Conservation (phyloP, 495 filamentous ascomycete species). For the Penicillium manginii region DNA sequence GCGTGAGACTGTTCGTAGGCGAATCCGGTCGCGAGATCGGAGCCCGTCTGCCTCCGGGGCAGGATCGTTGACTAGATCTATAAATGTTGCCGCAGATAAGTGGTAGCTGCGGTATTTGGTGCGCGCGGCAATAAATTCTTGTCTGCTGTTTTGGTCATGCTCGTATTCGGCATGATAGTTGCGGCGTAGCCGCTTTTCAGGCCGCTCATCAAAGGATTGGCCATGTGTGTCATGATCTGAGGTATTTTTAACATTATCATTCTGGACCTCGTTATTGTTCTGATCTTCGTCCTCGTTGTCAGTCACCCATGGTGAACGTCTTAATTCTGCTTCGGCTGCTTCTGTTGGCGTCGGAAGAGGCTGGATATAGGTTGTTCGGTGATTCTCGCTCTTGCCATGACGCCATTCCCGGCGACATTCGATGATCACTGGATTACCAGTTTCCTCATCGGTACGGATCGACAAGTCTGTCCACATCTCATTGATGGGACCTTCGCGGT, state of each 20-base stretch:
- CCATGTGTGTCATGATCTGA: conserved; percentile 26
- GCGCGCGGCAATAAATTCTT: conserved; percentile 59
- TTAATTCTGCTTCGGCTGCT: neutral
- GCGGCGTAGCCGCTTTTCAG: conserved; percentile 43
- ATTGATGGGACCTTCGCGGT: conserved; percentile 75
- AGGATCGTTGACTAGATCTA: conserved; percentile 69
- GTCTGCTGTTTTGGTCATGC: conserved; percentile 40
- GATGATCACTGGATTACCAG: conserved; percentile 61
- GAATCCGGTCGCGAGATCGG: conserved; percentile 50
- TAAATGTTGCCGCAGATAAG: conserved; percentile 57
- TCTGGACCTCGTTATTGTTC: no score
- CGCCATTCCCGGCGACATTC: conserved; percentile 77
- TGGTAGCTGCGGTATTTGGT: conserved; percentile 65
- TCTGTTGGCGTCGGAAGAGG: conserved; percentile 54
- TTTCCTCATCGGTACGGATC: conserved; percentile 65
- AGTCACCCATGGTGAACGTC: neutral
- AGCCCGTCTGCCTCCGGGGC: conserved; percentile 33
- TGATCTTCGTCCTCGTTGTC: conserved; percentile 21
- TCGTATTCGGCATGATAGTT: conserved; percentile 53
- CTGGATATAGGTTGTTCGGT: conserved; percentile 71
- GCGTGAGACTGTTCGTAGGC: conserved; percentile 55
- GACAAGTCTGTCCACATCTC: conserved; percentile 75
- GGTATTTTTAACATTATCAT: conserved; percentile 7
- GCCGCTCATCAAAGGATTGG: conserved; percentile 43
- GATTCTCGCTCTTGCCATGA: conserved; percentile 58